Evolutionary conservation across 2,329 filamentous ascomycete genomes (phyloP), one percentile per base, ranked within the genome.

Genomic region (Ophiostoma piceae): DNA sequence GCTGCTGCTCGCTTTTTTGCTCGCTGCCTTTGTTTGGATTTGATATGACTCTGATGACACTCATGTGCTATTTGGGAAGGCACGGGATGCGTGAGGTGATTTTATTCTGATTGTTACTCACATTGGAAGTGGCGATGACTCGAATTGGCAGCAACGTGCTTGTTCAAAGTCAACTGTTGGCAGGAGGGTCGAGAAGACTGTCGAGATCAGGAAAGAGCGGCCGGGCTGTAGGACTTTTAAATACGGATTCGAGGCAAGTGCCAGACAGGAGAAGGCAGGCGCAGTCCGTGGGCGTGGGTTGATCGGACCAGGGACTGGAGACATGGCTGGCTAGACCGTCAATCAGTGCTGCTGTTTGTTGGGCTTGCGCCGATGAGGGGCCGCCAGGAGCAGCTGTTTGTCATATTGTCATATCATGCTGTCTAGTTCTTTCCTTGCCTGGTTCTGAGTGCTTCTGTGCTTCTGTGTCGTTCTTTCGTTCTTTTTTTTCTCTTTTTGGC

Each of bases 1-100:
- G 8, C 35, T 35, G 35, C 35, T 35, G 67, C 32, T 71, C 70
- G 70, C 70, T 71, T 66, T 68, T 66, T 71, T 67, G 57, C 66
- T 71, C 70, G 70, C 70, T 71, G 32, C 35, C 57, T 69, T 35
- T 67, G 14, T n/a, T 22, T 47, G 43, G 1, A 14, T 41, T 14
- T 41, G 41, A 19, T 47, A 19, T 47, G 5, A 8, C 39, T 47
- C 43, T 47, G 43, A n/a, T 19, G 43, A n/a, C 35, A 35, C 35
- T 35, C 35, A 35, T 47, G 43, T 47, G 43, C 19, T 47, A 16
- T 47, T 47, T n/a, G 14, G 41, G 66, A 68, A 66, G 66, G 43
- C 43, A 60, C 67, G 43, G 69, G 26, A 60, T 26, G 35, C 9
- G 43, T 57, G 39, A 41, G 62, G 51, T 47, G 4, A 35, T n/a